Evolutionary conservation across 2,329 filamentous ascomycete species (phyloP), one percentile per base, ranked within the genome.

Genomic region (Gnomoniopsis sp.): DNA sequence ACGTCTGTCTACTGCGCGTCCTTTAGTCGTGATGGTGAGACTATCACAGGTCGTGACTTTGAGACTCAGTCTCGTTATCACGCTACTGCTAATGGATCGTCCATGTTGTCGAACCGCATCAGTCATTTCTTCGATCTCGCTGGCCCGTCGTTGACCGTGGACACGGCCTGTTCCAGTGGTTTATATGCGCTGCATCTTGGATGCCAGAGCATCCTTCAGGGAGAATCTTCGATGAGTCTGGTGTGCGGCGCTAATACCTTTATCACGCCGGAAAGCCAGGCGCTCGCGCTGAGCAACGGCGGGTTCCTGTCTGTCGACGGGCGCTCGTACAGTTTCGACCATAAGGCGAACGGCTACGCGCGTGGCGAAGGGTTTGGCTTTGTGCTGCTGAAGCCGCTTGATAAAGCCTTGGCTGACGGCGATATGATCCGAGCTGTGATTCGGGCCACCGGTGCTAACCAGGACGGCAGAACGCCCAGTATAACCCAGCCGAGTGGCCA

Each of bases 301-400:
- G 10, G 30, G 2, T 54, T 54, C 12, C 43, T 54, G 3, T 46
- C 38, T 10, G 6, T 26, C 1, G 41, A 54, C 21, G 34, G 52
- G 7, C 41, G 26, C 1, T 54, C 38, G 23, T 36, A n/a, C 15
- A 46, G 38, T n/a, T 54, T 54, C 26, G 46, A 21, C 17, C 19
- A 38, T 38, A 43, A 49, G 53, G 55, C 77, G 0, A 48, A 54
- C 14, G 52, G 52, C 6, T 54, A 54, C n/a, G 26, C 52, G 3
- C 23, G 52, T 6, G 52, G 52, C 3, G 52, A 48, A 60, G 82
- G 80, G 2, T 64, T 78, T 17, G 76, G 71, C 0, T 71, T 74
- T 2, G 41, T 85, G 0, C 59, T 83, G 0, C 58, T 85, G 1
- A 84, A 84, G 66, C 71, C 63, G 1, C 65, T 74, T 4, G 71